Conservation (phyloP, 2,329 filamentous ascomycete genomes). For the Geosmithia flava region DNA sequence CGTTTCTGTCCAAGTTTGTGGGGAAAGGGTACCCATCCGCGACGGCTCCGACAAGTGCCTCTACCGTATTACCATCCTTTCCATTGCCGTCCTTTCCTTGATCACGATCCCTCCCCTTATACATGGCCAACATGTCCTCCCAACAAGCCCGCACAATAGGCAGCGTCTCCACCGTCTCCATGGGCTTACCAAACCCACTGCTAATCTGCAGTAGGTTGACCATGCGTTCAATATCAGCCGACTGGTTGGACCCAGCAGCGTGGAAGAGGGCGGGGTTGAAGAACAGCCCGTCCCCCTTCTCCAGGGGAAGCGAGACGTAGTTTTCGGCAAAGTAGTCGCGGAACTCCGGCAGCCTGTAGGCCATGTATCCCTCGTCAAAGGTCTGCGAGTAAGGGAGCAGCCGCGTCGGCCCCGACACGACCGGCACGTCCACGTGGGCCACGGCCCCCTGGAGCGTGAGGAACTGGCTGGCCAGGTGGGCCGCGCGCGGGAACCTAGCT, state of each 20-base stretch:
- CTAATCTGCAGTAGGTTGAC: constrained; percentile 53
- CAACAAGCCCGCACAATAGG: constrained; percentile 33
- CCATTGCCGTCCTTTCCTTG: constrained; percentile 11
- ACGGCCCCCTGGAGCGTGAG: constrained; percentile 52
- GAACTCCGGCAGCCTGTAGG: constrained; percentile 41
- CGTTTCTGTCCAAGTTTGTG: constrained; percentile 45
- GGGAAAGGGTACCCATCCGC: constrained; percentile 50
- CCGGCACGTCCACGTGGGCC: constrained; percentile 48
- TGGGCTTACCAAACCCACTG: constrained; percentile 49
- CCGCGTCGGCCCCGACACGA: constrained; percentile 45
- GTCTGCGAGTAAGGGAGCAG: constrained; percentile 48
- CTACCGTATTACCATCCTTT: constrained; percentile 23
- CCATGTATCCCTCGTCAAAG: constrained; percentile 44
- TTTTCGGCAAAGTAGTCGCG: constrained; percentile 37
- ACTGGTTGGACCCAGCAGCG: constrained; percentile 45
- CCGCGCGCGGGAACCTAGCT: constrained; percentile 33
- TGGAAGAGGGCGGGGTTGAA: constrained; percentile 54
- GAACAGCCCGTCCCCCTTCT: constrained; percentile 47
- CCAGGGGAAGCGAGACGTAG: constrained; percentile 38
- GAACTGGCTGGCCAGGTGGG: constrained; percentile 41
- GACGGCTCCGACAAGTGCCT: constrained; percentile 35
- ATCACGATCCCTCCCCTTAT: constrained; percentile 8
- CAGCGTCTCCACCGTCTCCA: constrained; percentile 45
- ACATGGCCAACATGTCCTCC: constrained; percentile 18
- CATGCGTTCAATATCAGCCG: constrained; percentile 32